A percentile compares a stretch with the other conserved stretches of the same genome.
These are phyloP conservation scores for Tylopilus subfusipes DNA, from an alignment of 768 basidiomycete species.

Conservation along the genomic window DNA sequence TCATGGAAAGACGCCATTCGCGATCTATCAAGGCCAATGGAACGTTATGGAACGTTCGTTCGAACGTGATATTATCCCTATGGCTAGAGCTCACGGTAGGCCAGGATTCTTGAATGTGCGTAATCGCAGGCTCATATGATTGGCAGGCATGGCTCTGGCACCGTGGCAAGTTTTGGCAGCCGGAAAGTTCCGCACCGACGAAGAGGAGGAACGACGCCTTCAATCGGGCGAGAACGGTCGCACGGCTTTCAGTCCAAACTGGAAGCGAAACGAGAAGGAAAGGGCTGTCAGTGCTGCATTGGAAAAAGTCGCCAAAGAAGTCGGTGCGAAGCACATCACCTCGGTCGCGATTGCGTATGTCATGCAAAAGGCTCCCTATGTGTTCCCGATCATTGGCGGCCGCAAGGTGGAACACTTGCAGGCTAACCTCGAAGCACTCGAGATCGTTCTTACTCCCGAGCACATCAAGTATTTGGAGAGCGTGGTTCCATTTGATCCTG, in stretches of 20 bases:
- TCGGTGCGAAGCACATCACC: constrained; percentile 35
- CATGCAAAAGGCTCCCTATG: constrained; percentile 46
- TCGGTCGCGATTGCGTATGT: constrained; percentile 43
- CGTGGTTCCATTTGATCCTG: constrained; percentile 33
- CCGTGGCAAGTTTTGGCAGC: constrained; percentile 35
- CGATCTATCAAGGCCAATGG: constrained; percentile 42
- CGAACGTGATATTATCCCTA: constrained; percentile 43
- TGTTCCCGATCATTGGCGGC: constrained; percentile 39
- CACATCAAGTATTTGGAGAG: constrained; percentile 40
- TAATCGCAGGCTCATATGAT: constrained; percentile 19
- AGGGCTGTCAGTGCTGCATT: constrained; percentile 33
- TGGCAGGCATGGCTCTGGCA: constrained; percentile 28
- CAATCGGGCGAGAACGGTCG: constrained; percentile 40
- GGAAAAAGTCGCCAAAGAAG: constrained; percentile 39
- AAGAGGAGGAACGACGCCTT: constrained; percentile 27
- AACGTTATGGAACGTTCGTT: constrained; percentile 34
- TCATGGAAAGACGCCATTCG: constrained; percentile 45
- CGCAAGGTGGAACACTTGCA: constrained; percentile 43
- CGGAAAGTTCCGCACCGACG: constrained; percentile 28
- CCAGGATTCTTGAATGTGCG: neutral
- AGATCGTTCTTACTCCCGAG: constrained; percentile 35
- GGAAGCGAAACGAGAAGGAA: constrained; percentile 35
- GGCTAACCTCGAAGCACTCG: constrained; percentile 42
- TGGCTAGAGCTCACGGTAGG: constrained; percentile 26
- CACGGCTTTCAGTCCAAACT: constrained; percentile 12